Evolutionary conservation across 352 stramenopile genomes (phyloP), one percentile per base, ranked within the genome.

Genomic region (Pythium phragmitis): DNA sequence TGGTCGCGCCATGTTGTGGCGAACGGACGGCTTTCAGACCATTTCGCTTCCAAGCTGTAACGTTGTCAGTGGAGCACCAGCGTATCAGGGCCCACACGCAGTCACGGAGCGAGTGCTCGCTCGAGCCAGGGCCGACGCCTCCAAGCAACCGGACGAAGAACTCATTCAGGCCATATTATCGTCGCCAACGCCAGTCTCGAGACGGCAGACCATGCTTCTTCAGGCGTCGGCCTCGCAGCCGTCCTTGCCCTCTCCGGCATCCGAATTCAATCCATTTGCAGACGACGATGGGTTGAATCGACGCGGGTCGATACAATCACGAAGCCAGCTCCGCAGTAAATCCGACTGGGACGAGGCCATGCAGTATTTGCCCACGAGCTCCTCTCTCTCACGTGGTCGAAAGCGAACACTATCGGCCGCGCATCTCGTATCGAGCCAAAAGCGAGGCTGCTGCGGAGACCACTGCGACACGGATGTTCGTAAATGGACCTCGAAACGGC

Each of bases 101-200:
- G 74, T 91, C 43, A 83, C 81, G 45, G 75, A 92, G 64, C 68
- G 85, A 39, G 62, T 94, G 4, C 60, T 94, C 2, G 71, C 74
- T 39, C 69, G 85, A 16, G 82, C 85, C 2, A 80, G 80, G 57
- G 73, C 74, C 14, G 80, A 91, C 47, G 77, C 69, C 1, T 61
- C 67, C 14, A 77, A 70, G 19, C 69, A 71, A 16, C 81, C 82
- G 0, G 80, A 94, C 28, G 81, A 91, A n/a, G 67, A 74, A 3
- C 51, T 88, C 12, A 76, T 94, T 34, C 75, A 92, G 13, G 79
- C 82, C n/a, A 94, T 94, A 49, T 62, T 94, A 60, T 65, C 79
- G 23, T 76, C 81, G 17, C 77, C 80, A 13, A 84, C 75, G 14
- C 75, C 75, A 19, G 65, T 72, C 7, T 63, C 68, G 2, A 70